Conservation (phyloP, 1,284 basidiomycete genomes). For the Fistulina hepatica region DNA sequence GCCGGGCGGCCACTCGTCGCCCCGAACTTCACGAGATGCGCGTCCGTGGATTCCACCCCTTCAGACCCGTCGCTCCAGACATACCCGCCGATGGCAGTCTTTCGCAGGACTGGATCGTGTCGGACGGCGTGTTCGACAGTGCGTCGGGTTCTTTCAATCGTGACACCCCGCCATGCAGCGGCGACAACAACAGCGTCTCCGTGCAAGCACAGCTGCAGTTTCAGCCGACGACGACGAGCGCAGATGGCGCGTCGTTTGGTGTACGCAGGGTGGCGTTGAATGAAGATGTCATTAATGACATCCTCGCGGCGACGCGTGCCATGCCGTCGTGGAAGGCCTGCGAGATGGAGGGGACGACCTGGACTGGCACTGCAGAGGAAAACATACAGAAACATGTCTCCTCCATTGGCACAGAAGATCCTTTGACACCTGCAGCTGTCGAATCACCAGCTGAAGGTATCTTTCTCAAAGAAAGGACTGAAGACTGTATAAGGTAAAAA, state of each 20-base stretch:
- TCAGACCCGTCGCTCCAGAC: constrained; percentile 11
- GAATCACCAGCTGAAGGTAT: too few relatives aligned
- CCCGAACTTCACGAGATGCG: constrained; percentile 24
- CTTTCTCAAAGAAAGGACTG: too few relatives aligned
- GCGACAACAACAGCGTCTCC: too few relatives aligned
- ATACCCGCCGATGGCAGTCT: constrained; percentile 8
- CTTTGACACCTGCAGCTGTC: too few relatives aligned
- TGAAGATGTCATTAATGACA: constrained; percentile 6
- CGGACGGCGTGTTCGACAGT: constrained; percentile 7
- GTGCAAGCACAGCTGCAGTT: too few relatives aligned
- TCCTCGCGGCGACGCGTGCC: constrained; percentile 11
- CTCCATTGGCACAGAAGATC: too few relatives aligned
- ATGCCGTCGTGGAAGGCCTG: constrained; percentile 12
- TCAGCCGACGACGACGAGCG: too few relatives aligned
- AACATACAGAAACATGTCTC: constrained; percentile 1
- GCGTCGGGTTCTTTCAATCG: neutral
- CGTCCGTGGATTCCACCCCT: constrained; percentile 21
- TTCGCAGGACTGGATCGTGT: constrained; percentile 11
- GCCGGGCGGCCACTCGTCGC: too few relatives aligned
- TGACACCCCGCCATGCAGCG: too few relatives aligned
- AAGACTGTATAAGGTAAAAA: too few relatives aligned
- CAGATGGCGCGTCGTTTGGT: too few relatives aligned
- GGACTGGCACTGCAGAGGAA: constrained; percentile 8
- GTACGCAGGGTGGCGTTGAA: neutral
- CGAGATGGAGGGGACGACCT: constrained; percentile 11